Evolutionary conservation across 208 protist genomes (phyloP).

Genomic region (Trichomonas tenax): DNA sequence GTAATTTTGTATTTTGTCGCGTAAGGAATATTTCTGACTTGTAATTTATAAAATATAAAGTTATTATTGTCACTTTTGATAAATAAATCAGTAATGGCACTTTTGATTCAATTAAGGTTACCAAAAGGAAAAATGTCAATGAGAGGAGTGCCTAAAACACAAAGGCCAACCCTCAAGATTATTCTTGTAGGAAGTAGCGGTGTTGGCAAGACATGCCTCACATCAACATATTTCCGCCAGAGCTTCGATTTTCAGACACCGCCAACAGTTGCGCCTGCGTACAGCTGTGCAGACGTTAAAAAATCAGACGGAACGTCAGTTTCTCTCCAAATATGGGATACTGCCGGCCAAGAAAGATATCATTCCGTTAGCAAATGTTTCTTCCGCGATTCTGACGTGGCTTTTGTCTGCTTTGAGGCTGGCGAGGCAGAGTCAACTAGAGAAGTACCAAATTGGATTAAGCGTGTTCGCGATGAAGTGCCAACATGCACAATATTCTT

Average conservation of each 20-base stretch:
- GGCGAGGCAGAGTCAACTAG: not conserved
- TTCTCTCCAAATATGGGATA: not conserved
- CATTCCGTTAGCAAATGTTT: not conserved
- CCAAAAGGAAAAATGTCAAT: not conserved
- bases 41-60: too few species aligned
- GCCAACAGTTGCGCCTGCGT: not conserved
- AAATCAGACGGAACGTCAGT: not conserved
- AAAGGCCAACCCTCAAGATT: not conserved
- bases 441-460: not conserved
- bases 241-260: not conserved
- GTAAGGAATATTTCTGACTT: too few species aligned
- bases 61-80: too few species aligned
- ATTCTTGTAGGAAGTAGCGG: constrained; percentile 12
- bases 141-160: not conserved
- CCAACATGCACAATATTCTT: not conserved
- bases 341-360: not conserved
- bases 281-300: not conserved
- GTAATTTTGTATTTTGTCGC: too few species aligned
- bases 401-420: not conserved
- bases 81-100: too few species aligned
- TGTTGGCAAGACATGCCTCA: not conserved
- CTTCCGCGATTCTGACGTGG: not conserved
- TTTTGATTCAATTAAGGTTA: too few species aligned
- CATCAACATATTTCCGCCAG: not conserved
- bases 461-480: not conserved